Conservation (phyloP, 768 basidiomycete species). For the Imleria badia region DNA sequence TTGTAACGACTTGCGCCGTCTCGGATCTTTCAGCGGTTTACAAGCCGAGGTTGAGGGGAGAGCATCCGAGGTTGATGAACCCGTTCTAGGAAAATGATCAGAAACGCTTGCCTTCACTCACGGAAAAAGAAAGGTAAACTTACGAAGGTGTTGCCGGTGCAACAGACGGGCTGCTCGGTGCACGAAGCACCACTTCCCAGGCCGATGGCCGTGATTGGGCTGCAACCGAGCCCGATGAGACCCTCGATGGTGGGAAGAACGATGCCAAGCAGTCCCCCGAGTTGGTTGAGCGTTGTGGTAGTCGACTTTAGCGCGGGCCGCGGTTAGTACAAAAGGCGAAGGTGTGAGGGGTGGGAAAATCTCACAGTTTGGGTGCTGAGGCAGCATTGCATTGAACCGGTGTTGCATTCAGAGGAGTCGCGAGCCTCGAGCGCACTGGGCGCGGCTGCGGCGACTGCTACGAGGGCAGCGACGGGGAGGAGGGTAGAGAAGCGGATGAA, state of each 20-base stretch:
- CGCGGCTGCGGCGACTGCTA: slow-evolving; percentile 4
- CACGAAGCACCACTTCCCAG: not conserved
- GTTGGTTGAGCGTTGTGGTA: not conserved
- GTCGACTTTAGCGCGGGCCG: not conserved
- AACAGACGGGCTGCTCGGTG: too few species aligned
- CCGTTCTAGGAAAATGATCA: slow-evolving; percentile 1
- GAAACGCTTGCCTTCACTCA: not conserved
- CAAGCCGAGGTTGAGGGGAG: not conserved
- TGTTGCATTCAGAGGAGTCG: too few species aligned
- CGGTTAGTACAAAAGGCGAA: not conserved
- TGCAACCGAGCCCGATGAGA: too few species aligned
- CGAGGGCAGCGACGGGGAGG: slow-evolving; percentile 12
- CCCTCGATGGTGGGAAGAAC: too few species aligned
- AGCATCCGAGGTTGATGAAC: slow-evolving; percentile 12
- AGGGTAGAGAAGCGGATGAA: slow-evolving; percentile 2
- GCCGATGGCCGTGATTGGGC: not conserved
- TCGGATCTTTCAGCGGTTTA: not conserved
- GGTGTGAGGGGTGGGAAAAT: accelerated
- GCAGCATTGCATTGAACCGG: slow-evolving; percentile 10
- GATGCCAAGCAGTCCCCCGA: not conserved
- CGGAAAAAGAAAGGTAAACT: not conserved
- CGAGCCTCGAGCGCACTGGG: slow-evolving; percentile 4
- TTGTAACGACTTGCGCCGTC: not conserved
- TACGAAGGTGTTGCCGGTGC: slow-evolving; percentile 5
- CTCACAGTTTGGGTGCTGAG: not conserved